A percentile compares a stretch with the other conserved stretches of the same genome.
Conservation (phyloP, 768 basidiomycete genomes). For the Suillus lakei region DNA sequence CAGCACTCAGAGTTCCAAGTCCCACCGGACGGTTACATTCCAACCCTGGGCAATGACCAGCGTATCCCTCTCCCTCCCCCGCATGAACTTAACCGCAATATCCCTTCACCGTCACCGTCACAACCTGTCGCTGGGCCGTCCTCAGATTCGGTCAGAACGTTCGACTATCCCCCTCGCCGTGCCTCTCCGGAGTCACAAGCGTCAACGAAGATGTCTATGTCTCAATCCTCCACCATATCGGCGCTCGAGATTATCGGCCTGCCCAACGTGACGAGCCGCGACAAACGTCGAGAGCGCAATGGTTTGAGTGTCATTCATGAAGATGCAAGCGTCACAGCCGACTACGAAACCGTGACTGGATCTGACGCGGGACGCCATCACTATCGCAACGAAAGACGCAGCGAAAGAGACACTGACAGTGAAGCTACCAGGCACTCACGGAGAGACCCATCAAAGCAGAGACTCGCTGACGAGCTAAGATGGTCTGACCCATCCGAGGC, state of each 20-base stretch:
- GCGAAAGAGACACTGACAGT: slow-evolving; percentile 19
- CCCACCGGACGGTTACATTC: slow-evolving; percentile 57
- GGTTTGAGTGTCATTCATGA: slow-evolving; percentile 38
- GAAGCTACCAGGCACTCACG: slow-evolving; percentile 18
- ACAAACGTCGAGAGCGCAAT: slow-evolving; percentile 27
- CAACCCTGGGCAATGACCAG: slow-evolving; percentile 42
- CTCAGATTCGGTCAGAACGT: slow-evolving; percentile 21
- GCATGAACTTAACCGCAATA: slow-evolving; percentile 44
- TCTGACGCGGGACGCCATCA: slow-evolving; percentile 21
- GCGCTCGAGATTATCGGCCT: slow-evolving; percentile 37
- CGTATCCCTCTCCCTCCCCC: slow-evolving; percentile 55
- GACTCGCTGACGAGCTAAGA: slow-evolving; percentile 39
- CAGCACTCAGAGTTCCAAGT: slow-evolving; percentile 30
- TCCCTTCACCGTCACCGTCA: slow-evolving; percentile 34
- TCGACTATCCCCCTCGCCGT: slow-evolving; percentile 32
- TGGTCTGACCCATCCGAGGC: slow-evolving; percentile 37
- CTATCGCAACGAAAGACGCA: slow-evolving; percentile 9
- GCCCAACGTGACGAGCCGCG: slow-evolving; percentile 14
- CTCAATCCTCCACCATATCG: slow-evolving; percentile 34
- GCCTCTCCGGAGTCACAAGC: slow-evolving; percentile 33
- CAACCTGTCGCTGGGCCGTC: slow-evolving; percentile 23
- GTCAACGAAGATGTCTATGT: slow-evolving; percentile 29
- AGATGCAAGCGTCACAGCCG: slow-evolving; percentile 30
- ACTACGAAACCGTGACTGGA: slow-evolving; percentile 25
- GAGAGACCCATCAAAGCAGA: slow-evolving; percentile 29